Conservation (phyloP, 2,329 filamentous ascomycete species). For the Claviceps lovelessii region DNA sequence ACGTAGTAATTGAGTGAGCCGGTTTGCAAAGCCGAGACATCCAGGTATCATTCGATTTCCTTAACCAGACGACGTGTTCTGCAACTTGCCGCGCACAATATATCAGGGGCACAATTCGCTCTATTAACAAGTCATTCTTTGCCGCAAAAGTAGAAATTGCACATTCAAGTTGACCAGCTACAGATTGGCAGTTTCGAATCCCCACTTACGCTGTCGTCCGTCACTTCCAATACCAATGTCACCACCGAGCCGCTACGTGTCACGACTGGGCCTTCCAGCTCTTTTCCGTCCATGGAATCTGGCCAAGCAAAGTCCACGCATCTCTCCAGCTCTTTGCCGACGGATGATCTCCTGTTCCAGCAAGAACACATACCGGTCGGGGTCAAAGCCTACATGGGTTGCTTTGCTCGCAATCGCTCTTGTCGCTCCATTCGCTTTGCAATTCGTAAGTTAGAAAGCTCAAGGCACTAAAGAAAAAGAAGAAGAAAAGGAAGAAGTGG, state of each 20-base stretch:
- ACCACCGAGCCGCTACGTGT: background rate
- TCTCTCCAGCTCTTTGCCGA: background rate
- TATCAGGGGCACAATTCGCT: background rate
- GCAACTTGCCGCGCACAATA: background rate
- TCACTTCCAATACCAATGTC: background rate
- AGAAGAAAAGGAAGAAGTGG: background rate
- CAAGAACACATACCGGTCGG: background rate
- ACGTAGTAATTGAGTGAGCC: background rate
- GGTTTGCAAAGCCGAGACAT: background rate
- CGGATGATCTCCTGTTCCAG: background rate
- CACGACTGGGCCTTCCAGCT: background rate
- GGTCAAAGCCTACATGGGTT: background rate
- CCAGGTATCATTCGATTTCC: background rate
- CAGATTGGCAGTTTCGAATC: background rate
- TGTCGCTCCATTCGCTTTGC: conserved; percentile 1
- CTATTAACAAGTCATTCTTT: background rate
- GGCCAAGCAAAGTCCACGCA: background rate
- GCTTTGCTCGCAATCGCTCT: background rate
- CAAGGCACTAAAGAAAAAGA: background rate
- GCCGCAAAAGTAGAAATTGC: background rate
- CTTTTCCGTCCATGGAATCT: background rate
- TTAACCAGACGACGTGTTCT: background rate
- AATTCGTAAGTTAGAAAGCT: conserved; percentile 1
- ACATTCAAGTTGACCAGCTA: background rate
- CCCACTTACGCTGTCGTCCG: background rate